These are phyloP conservation scores for Pythium sp. DNA, from an alignment of 352 stramenopile species.

Conservation along the genomic window DNA sequence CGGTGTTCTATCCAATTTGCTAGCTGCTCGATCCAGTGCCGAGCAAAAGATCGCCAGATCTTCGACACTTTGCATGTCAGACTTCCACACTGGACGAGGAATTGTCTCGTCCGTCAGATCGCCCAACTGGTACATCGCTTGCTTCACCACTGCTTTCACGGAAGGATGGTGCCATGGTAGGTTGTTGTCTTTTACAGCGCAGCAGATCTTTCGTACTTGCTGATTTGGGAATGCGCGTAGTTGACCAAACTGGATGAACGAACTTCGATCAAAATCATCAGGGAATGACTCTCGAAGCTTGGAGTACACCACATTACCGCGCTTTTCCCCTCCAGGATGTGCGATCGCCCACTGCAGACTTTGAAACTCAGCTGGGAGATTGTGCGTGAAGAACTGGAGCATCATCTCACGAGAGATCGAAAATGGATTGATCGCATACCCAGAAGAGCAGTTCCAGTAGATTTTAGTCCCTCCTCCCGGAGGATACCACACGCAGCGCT, in stretches of 20 bases:
- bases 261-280: conserved; percentile 22
- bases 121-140: conserved; percentile 51
- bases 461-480: conserved; percentile 15
- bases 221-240: conserved; percentile 48
- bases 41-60: conserved; percentile 19
- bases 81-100: conserved; percentile 35
- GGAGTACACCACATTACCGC: conserved; percentile 50
- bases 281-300: conserved; percentile 19
- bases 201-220: conserved; percentile 47
- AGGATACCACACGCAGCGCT: conserved; percentile 44
- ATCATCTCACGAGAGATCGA: conserved; percentile 19
- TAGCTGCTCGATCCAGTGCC: conserved; percentile 2
- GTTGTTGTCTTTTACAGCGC: conserved; percentile 32
- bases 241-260: conserved; percentile 33
- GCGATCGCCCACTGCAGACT: conserved; percentile 42
- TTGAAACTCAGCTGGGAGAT: conserved; percentile 19
- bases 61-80: conserved; percentile 26
- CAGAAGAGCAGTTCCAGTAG: conserved; percentile 23
- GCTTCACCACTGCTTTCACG: conserved; percentile 35
- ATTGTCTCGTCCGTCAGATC: conserved; percentile 26
- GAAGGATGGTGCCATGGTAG: conserved; percentile 40
- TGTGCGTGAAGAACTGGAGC: conserved; percentile 32
- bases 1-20: background rate
- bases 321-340: conserved; percentile 30
- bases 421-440: conserved; percentile 37